Conservation (phyloP, 257 asterid species). For the Jacaranda mimosifolia region DNA sequence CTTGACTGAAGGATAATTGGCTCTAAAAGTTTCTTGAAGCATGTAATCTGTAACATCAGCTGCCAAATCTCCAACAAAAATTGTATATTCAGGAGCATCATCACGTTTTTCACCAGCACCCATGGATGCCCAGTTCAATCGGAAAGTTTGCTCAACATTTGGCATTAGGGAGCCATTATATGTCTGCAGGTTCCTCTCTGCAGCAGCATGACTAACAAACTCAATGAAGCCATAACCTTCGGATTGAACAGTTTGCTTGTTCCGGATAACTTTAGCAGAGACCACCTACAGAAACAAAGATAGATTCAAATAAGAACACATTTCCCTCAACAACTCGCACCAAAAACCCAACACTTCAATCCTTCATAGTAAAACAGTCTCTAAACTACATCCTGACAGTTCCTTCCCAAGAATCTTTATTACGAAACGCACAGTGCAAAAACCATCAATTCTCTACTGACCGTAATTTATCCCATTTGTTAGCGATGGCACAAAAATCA, state of each 20-base stretch:
- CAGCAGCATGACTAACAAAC: slow-evolving; percentile 85
- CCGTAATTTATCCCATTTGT: neutral
- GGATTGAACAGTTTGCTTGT: slow-evolving; percentile 77
- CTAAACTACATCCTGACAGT: neutral
- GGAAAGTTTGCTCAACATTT: slow-evolving; percentile 71
- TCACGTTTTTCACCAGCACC: slow-evolving; percentile 95
- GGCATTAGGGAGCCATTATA: slow-evolving; percentile 86
- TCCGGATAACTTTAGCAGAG: slow-evolving; percentile 81
- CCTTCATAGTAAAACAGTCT: neutral
- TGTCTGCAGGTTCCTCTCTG: slow-evolving; percentile 73
- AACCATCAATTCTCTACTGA: too few relatives aligned
- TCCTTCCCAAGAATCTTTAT: neutral
- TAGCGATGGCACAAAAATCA: neutral
- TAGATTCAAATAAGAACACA: neutral
- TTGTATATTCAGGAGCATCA: slow-evolving; percentile 75
- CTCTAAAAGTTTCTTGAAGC: slow-evolving; percentile 92
- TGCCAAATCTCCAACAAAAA: slow-evolving; percentile 95
- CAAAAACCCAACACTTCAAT: neutral
- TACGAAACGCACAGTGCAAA: neutral
- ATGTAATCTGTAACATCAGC: slow-evolving; percentile 89
- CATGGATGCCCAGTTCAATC: slow-evolving; percentile 96
- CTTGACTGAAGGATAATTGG: slow-evolving; percentile 72
- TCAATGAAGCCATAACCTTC: slow-evolving; percentile 96
- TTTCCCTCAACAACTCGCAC: neutral
- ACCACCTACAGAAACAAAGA: slow-evolving; percentile 57